These are phyloP conservation scores for Fallopia convolvulus DNA, from an alignment of 148 eudicot genomes.

Conservation along the genomic window DNA sequence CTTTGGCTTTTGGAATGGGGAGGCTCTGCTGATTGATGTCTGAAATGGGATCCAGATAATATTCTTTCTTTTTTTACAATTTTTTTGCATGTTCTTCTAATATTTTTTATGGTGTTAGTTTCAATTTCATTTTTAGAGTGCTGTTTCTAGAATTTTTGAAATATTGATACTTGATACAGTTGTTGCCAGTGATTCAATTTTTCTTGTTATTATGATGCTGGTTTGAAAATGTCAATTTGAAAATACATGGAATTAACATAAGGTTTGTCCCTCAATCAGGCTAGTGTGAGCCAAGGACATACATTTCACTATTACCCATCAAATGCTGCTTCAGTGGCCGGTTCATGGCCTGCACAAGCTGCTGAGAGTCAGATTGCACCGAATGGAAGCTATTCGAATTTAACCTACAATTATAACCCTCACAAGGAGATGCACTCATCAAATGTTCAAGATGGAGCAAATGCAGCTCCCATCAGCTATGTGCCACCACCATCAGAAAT, in stretches of 20 bases:
- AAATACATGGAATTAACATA: background rate
- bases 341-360: constrained; percentile 44
- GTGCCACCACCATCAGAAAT: constrained; percentile 46
- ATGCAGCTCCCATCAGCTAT: constrained; percentile 38
- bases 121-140: background rate
- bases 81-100: background rate
- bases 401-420: constrained; percentile 41
- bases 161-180: background rate
- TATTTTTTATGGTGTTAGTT: background rate
- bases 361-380: constrained; percentile 28
- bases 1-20: too few species aligned
- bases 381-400: constrained; percentile 37
- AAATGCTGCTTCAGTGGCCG: constrained; percentile 26
- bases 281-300: constrained; percentile 46
- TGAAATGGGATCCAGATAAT: background rate
- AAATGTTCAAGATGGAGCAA: constrained; percentile 40
- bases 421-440: constrained; percentile 31
- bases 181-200: background rate
- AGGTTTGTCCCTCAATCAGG: constrained; percentile 21
- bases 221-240: background rate
- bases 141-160: background rate
- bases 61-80: background rate
- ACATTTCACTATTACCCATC: constrained; percentile 44
- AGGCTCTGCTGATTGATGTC: background rate
- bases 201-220: background rate